A percentile compares a stretch with the other conserved stretches of the same genome.
phyloP scores from a whole-genome alignment of 148 eudicot species.

The Suaeda aralocaspica region DNA sequence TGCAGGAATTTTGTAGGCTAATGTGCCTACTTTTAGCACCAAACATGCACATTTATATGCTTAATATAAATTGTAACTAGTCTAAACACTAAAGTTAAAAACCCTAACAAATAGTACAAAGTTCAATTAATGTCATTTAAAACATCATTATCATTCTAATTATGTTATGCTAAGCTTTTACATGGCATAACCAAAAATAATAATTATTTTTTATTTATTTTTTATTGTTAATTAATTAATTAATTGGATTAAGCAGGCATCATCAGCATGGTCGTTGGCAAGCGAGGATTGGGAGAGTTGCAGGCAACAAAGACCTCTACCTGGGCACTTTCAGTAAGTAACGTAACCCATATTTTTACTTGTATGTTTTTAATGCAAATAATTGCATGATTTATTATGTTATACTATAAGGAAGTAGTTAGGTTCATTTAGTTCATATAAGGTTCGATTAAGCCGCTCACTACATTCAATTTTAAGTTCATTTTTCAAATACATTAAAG shows the following conservation, averaged over 20 bases:
- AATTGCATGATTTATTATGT: no score
- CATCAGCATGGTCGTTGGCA: constrained; percentile 99
- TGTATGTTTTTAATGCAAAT: no score
- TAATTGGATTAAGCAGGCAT: constrained; percentile 44
- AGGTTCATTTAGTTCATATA: no score
- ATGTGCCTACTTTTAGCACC: constrained; percentile 29
- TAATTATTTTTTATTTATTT: background rate
- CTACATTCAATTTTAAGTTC: no score
- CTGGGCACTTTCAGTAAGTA: constrained; percentile 92
- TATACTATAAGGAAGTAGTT: no score
- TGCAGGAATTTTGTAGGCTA: constrained; percentile 37
- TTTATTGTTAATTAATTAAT: no score
- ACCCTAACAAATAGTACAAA: background rate
- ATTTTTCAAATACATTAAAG: no score
- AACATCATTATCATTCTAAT: background rate
- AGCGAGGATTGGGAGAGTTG: constrained; percentile 97
- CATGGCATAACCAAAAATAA: background rate
- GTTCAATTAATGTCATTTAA: constrained; percentile 7
- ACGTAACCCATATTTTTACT: no score
- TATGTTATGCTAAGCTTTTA: background rate
- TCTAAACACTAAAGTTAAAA: background rate
- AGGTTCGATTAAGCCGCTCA: no score
- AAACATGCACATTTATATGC: constrained; percentile 22
- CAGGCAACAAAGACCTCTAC: constrained; percentile 97
- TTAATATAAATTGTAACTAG: no score